Conservation (phyloP, 192 early-diverging fungal species). For the Radiomyces spectabilis region DNA sequence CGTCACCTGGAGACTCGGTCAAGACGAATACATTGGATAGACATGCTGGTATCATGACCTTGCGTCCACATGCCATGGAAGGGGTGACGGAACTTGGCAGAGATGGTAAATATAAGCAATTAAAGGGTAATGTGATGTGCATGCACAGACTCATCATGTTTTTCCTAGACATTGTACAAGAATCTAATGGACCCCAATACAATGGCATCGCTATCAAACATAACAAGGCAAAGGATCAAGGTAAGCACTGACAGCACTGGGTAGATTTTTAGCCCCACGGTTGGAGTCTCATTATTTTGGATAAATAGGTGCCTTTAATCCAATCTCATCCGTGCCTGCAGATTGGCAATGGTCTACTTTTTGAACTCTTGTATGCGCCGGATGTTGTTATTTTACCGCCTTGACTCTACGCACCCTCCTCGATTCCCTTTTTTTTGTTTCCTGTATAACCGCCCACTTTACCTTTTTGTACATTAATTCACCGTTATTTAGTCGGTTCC, state of each 20-base stretch:
- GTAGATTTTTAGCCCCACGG: background rate
- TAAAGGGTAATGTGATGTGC: background rate
- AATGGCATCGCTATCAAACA: background rate
- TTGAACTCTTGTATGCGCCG: no score
- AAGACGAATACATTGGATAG: background rate
- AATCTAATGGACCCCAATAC: background rate
- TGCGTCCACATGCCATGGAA: slow-evolving; percentile 23
- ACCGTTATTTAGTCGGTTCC: no score
- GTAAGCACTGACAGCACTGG: background rate
- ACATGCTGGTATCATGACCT: slow-evolving; percentile 16
- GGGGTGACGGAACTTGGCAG: slow-evolving; percentile 20
- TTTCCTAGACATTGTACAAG: slow-evolving; percentile 11
- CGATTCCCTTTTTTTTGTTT: no score
- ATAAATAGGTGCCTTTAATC: slow-evolving; percentile 1
- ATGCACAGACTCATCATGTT: background rate
- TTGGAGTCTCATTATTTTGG: background rate
- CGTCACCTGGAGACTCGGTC: background rate
- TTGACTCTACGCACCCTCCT: no score
- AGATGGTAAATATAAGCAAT: slow-evolving; percentile 14
- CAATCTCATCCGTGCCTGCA: slow-evolving; percentile 13
- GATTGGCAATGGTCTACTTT: slow-evolving; percentile 29
- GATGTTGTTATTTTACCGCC: no score
- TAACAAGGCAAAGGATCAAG: background rate
- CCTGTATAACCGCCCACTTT: no score
- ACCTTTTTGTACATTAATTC: no score